Base-by-base conservation (phyloP, 2,329 filamentous ascomycete genomes). In the Bipolaris cookei region DNA sequence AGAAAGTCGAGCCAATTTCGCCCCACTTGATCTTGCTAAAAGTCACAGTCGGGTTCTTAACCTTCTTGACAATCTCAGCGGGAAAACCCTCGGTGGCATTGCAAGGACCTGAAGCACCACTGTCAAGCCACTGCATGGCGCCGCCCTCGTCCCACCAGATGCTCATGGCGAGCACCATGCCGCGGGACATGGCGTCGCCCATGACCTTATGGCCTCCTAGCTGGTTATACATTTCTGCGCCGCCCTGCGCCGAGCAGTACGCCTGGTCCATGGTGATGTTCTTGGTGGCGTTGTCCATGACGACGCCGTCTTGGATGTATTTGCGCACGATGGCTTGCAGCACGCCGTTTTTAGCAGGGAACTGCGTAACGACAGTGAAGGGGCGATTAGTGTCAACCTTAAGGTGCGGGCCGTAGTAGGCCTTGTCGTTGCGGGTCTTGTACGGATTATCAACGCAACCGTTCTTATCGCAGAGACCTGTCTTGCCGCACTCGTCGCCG, bases 341-440 rank as follows among this genome's bases (percentile, higher is more conserved):
- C 8, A 78, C 76, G 54, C 87, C 86, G 57, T 80, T 73, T 47
- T 81, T 84, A 51, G 83, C 84, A 64, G 86, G 75, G 78, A 90
- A 90, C 74, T 89, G 87, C 8, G 87, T 90, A 55, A 89, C 84
- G 21, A 90, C 86, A 7, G 87, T 89, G 65, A 89, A 75, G 66
- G 84, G 83, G 70, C 81, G 78, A 61, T 74, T 82, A 52, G 86
- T 87, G 71, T 89, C 83, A 64, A 90, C 77, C 48, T 78, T 86
- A 23, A 67, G 59, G 25, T 61, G 55, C 11, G 53, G 61, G 8
- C 67, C 69, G 45, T 76, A 76, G 62, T 64, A 75, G 39, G 61
- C 50, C 49, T 67, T 68, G 23, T 63, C 69, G 10, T 56, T 61
- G 28, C 58, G 53, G 16, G 54, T 52, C 28, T 58, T 58, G 59